Percentiles rank a stretch among this genome's conserved stretches.
phyloP scores from a whole-genome alignment of 2,329 filamentous ascomycete genomes.

The Ceratocystis harringtonii region DNA sequence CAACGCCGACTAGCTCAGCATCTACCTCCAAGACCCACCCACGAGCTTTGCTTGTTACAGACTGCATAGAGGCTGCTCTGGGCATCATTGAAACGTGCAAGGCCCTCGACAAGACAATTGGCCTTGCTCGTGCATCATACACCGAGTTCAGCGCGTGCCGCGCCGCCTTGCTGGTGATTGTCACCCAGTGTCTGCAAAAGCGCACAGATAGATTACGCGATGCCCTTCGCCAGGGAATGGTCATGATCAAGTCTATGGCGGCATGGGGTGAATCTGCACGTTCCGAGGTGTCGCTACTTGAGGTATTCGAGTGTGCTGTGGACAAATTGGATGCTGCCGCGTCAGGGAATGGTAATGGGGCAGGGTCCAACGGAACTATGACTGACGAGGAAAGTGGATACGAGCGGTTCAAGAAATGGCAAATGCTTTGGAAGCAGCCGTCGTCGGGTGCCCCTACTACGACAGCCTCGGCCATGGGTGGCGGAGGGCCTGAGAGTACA shows the following conservation, averaged over 20 bases:
- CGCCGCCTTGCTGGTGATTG: conserved; percentile 36
- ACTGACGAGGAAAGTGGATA: conserved; percentile 28
- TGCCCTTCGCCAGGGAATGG: conserved; percentile 34
- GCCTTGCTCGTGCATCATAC: conserved; percentile 39
- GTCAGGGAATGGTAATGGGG: conserved; percentile 19
- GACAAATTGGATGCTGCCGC: conserved; percentile 31
- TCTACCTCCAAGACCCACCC: conserved; percentile 21
- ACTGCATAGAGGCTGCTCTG: conserved; percentile 38
- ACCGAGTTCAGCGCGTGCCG: conserved; percentile 42
- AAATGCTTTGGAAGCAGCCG: conserved; percentile 29
- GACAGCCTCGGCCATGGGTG: background rate
- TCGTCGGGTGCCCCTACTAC: conserved; percentile 9
- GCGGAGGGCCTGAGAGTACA: conserved; percentile 8
- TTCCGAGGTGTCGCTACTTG: conserved; percentile 38
- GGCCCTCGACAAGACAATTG: conserved; percentile 34
- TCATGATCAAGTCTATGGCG: conserved; percentile 38
- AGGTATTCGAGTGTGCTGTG: conserved; percentile 36
- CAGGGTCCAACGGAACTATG: conserved; percentile 21
- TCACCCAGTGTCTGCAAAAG: conserved; percentile 27
- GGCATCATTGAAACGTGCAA: conserved; percentile 36
- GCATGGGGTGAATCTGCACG: conserved; percentile 36
- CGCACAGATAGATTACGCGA: conserved; percentile 30
- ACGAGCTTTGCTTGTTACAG: conserved; percentile 29
- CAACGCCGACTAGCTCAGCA: conserved; percentile 20
- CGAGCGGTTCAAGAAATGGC: conserved; percentile 37